These are phyloP conservation scores for Thyridium curvatum DNA, from an alignment of 2,329 filamentous ascomycete genomes.

Conservation along the genomic window DNA sequence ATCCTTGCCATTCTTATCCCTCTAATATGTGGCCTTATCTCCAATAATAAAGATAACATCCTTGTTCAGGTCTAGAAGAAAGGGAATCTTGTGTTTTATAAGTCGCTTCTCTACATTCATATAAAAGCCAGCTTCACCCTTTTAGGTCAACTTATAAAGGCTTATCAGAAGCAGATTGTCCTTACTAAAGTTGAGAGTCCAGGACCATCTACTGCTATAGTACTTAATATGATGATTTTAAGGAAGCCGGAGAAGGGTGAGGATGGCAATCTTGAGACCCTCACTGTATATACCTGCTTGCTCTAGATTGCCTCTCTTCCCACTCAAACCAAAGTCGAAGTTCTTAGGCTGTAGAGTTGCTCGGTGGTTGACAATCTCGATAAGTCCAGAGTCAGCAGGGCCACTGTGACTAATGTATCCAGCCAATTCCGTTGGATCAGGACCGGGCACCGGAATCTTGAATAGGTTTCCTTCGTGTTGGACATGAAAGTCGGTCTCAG, in stretches of 20 bases:
- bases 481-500: too few species aligned
- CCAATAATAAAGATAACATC: constrained; percentile 16
- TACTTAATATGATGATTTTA: constrained; percentile 20
- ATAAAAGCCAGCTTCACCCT: too few species aligned
- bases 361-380: constrained; percentile 20
- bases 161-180: constrained; percentile 11
- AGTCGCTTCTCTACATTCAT: too few species aligned
- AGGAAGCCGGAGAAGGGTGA: constrained; percentile 17
- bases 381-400: constrained; percentile 12
- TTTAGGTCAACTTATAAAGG: constrained; percentile 7
- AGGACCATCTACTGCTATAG: constrained; percentile 11
- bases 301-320: constrained; percentile 10
- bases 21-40: constrained; percentile 1
- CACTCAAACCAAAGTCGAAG: constrained; percentile 19
- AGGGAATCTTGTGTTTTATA: constrained; percentile 8
- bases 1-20: constrained; percentile 7
- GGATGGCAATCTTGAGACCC: constrained; percentile 21
- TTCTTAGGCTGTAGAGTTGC: constrained; percentile 21
- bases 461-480: too few species aligned
- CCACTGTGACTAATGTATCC: constrained; percentile 22
- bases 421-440: constrained; percentile 10
- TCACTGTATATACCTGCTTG: constrained; percentile 22
- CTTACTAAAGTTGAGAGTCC: constrained; percentile 22
- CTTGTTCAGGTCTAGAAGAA: not conserved
- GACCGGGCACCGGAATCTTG: not conserved